These are phyloP conservation scores for Termitomyces sp. DNA, from an alignment of 1,284 basidiomycete species.

Conservation along the genomic window DNA sequence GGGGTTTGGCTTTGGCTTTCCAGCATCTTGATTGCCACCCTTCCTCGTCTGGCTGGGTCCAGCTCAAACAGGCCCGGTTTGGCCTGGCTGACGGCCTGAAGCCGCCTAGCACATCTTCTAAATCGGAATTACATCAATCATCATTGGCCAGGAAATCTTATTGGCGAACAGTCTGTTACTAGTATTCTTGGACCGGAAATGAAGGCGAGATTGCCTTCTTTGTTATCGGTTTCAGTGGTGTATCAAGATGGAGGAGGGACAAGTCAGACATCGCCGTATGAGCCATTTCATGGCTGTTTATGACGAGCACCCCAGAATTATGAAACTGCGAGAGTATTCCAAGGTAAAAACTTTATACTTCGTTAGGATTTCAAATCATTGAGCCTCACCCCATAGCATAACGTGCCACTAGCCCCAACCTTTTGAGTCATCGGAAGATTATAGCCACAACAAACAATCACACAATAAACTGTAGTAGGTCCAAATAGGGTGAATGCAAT, in stretches of 20 bases:
- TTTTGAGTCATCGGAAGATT: not conserved
- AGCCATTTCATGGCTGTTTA: not conserved
- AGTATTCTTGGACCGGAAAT: not conserved
- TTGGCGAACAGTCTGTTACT: not conserved
- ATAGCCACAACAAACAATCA: not conserved
- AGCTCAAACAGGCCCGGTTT: too few species aligned
- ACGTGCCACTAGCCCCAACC: not conserved
- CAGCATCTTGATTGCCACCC: too few species aligned
- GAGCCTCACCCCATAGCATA: too few species aligned
- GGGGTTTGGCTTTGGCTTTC: too few species aligned
- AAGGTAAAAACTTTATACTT: not conserved
- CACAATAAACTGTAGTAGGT: not conserved
- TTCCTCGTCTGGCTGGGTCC: too few species aligned
- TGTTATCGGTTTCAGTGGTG: not conserved
- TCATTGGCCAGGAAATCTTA: not conserved
- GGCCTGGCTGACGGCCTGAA: too few species aligned
- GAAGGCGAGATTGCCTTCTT: not conserved
- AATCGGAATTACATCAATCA: too few species aligned
- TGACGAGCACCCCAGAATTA: not conserved
- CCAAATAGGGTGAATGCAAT: not conserved
- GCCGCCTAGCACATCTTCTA: too few species aligned
- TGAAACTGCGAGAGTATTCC: not conserved
- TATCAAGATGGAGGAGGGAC: not conserved
- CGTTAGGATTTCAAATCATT: not conserved
- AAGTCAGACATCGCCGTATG: not conserved